phyloP scores from a whole-genome alignment of 768 basidiomycete genomes.

The Phylloporus scabripes region DNA sequence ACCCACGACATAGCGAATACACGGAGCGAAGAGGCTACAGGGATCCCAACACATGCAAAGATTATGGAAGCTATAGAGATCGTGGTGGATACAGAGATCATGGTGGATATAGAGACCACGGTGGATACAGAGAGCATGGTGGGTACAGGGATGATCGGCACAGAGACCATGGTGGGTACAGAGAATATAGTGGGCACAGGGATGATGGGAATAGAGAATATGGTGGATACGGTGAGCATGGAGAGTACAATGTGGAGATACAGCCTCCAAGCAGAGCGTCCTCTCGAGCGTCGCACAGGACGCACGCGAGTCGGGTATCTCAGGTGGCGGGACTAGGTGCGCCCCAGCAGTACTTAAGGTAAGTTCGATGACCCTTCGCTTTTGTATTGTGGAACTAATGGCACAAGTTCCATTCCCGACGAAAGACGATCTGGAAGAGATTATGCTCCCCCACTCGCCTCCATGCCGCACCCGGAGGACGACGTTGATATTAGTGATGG shows the following conservation, averaged over 20 bases:
- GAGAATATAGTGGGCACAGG: conserved; percentile 9
- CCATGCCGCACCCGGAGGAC: conserved; percentile 13
- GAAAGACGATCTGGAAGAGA: conserved; percentile 25
- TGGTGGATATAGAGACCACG: neutral
- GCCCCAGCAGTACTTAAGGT: conserved; percentile 16
- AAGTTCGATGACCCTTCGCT: conserved; percentile 2
- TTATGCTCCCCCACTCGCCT: conserved; percentile 14
- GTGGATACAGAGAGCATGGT: neutral
- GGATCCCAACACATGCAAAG: conserved; percentile 6
- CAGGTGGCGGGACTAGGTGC: neutral
- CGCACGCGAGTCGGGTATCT: conserved; percentile 16
- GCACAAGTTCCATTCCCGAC: conserved; percentile 17
- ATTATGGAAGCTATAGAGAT: conserved; percentile 6
- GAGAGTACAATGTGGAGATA: conserved; percentile 12
- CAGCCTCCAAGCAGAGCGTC: conserved; percentile 17
- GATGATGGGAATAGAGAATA: neutral
- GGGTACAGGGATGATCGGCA: neutral
- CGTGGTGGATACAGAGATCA: conserved; percentile 12
- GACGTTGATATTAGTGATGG: conserved; percentile 22
- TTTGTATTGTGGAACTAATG: conserved; percentile 5
- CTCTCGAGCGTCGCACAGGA: conserved; percentile 27
- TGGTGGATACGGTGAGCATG: conserved; percentile 12
- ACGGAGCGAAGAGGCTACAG: conserved; percentile 11
- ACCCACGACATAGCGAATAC: conserved; percentile 14
- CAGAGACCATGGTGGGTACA: neutral